Evolutionary conservation across 1,284 basidiomycete genomes (phyloP).

Genomic region (Moesziomyces sp.): DNA sequence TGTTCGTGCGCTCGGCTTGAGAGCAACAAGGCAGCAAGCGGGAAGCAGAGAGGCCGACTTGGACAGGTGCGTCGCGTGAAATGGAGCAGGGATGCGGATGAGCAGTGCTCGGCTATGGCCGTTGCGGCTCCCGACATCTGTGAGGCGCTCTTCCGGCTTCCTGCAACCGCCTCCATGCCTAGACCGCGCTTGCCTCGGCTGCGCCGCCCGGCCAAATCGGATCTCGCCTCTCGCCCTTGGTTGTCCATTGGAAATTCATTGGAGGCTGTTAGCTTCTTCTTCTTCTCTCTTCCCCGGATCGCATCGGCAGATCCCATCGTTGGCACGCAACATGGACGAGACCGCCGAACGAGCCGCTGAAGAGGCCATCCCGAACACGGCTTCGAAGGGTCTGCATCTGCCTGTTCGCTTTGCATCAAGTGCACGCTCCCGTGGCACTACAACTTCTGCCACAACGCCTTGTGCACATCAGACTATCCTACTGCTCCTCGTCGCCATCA

Average conservation of each 20-base stretch:
- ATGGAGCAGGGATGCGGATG: constrained; percentile 17
- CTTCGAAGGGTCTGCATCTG: no score
- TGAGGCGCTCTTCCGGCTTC: background rate
- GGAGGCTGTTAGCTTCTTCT: no score
- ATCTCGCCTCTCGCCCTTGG: background rate
- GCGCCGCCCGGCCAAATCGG: background rate
- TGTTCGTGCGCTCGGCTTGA: no score
- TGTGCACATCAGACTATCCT: no score
- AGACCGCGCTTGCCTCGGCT: background rate
- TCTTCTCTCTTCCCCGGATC: background rate
- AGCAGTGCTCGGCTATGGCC: constrained; percentile 20
- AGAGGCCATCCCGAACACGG: no score
- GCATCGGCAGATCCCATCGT: background rate
- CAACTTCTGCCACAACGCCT: background rate
- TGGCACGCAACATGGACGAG: background rate
- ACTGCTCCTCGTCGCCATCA: no score
- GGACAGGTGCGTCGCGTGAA: constrained; percentile 14
- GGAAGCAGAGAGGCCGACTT: background rate
- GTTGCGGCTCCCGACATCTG: constrained; percentile 25
- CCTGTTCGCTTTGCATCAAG: background rate
- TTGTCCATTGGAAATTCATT: no score
- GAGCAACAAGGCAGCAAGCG: background rate
- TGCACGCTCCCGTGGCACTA: background rate
- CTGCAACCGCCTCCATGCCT: background rate
- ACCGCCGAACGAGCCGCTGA: no score